Conservation (phyloP, 1,284 basidiomycete species). For the Cryptococcus sp. region DNA sequence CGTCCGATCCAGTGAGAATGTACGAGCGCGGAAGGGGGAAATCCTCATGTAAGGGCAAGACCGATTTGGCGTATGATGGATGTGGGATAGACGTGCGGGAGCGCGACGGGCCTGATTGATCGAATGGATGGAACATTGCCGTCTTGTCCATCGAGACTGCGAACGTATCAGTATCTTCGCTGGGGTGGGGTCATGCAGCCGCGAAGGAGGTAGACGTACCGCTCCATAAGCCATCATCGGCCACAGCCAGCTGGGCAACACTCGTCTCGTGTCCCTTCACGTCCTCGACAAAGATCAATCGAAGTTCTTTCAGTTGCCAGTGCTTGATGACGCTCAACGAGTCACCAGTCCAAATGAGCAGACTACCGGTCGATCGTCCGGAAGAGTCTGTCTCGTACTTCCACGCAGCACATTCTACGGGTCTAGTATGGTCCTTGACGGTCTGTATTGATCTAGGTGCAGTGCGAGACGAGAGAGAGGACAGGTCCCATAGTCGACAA, state of each 20-base stretch:
- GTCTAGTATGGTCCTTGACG: constrained; percentile 41
- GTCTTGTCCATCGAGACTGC: constrained; percentile 85
- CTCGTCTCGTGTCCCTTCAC: constrained; percentile 55
- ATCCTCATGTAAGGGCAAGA: constrained; percentile 68
- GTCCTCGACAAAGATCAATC: constrained; percentile 42
- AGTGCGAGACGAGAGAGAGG: constrained; percentile 50
- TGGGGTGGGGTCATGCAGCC: background rate
- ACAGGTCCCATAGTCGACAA: constrained; percentile 76
- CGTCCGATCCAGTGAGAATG: constrained; percentile 70
- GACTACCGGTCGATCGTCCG: constrained; percentile 55
- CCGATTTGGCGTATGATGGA: constrained; percentile 66
- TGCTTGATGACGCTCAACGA: constrained; percentile 77
- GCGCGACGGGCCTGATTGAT: constrained; percentile 39
- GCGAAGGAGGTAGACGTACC: constrained; percentile 57
- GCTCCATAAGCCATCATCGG: constrained; percentile 75
- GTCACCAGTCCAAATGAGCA: constrained; percentile 70
- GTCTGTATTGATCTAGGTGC: constrained; percentile 60
- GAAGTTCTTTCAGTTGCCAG: constrained; percentile 36
- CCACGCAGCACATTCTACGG: constrained; percentile 36
- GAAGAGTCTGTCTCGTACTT: constrained; percentile 19
- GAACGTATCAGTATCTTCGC: background rate
- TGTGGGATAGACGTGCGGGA: constrained; percentile 61
- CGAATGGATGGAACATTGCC: constrained; percentile 62
- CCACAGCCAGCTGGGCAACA: constrained; percentile 63
- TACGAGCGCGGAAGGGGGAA: constrained; percentile 63